Percentiles rank a stretch among this genome's conserved stretches.
phyloP scores from a whole-genome alignment of 140 eudicot genomes.

The Ambrosia hybrid region DNA sequence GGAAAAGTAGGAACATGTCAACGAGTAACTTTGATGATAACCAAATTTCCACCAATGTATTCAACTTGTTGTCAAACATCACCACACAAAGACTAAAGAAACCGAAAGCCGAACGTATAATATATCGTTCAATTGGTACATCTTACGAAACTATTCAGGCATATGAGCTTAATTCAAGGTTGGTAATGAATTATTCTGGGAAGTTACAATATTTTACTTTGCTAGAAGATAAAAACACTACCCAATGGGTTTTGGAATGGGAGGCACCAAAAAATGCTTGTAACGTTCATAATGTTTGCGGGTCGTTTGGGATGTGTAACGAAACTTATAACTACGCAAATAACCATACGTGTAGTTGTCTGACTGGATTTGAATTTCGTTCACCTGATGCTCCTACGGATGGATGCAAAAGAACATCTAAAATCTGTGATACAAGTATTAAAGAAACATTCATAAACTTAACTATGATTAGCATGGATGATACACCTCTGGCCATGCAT shows the following conservation, averaged over 20 bases:
- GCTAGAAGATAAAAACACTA: background rate
- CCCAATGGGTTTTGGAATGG: background rate
- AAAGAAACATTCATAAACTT: background rate
- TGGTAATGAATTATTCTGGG: slow-evolving; percentile 1
- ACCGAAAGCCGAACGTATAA: too few relatives aligned
- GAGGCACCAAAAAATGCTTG: slow-evolving; percentile 35
- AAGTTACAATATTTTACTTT: background rate
- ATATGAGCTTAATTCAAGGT: background rate
- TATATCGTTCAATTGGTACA: too few relatives aligned
- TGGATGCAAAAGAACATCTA: slow-evolving; percentile 2
- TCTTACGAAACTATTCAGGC: background rate
- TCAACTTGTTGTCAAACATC: slow-evolving; percentile 2
- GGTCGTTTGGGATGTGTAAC: slow-evolving; percentile 24
- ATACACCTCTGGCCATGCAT: background rate
- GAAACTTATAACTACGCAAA: background rate
- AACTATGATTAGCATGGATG: slow-evolving; percentile 7
- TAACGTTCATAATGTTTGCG: slow-evolving; percentile 31
- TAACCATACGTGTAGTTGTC: slow-evolving; percentile 36
- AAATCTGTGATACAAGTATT: slow-evolving; percentile 34
- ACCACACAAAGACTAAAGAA: background rate
- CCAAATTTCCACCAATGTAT: background rate
- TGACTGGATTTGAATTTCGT: slow-evolving; percentile 33
- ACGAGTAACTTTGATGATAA: background rate
- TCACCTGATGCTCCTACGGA: slow-evolving; percentile 13
- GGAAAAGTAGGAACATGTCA: slow-evolving; percentile 9